A percentile compares a stretch with the other conserved stretches of the same genome.
phyloP scores from a whole-genome alignment of 371 early-diverging fungal genomes.

The Batrachochytrium dendrobatidis region DNA sequence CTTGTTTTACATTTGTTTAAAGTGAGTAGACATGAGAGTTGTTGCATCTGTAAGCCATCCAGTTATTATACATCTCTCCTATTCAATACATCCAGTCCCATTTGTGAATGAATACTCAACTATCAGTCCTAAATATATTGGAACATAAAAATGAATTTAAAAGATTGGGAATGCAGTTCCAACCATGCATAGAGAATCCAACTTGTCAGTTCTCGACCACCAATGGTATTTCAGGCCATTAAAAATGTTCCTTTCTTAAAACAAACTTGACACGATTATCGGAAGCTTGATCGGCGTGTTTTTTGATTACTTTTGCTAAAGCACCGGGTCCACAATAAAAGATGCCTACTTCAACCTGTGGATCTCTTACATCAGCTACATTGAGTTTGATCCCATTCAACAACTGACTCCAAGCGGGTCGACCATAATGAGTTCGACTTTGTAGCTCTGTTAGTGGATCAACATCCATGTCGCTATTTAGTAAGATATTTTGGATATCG shows the following conservation, averaged over 20 bases:
- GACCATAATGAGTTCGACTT: conserved; percentile 29
- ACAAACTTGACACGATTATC: conserved; percentile 36
- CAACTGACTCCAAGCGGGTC: conserved; percentile 34
- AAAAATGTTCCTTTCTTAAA: conserved; percentile 53
- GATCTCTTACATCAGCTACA: conserved; percentile 17
- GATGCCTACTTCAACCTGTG: conserved; percentile 43
- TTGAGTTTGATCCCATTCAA: conserved; percentile 30
- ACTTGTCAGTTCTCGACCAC: too few species aligned
- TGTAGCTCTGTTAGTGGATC: conserved; percentile 33
- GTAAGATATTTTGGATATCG: conserved; percentile 27
- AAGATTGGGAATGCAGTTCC: too few species aligned
- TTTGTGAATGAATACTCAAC: too few species aligned
- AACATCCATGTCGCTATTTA: conserved; percentile 14
- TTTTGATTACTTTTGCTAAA: conserved; percentile 34
- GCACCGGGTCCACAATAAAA: conserved; percentile 62
- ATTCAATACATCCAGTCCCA: too few species aligned
- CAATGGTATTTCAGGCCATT: too few species aligned
- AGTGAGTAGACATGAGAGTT: too few species aligned
- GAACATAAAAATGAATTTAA: too few species aligned
- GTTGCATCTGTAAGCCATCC: too few species aligned
- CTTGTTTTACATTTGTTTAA: conserved; percentile 53
- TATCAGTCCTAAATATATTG: too few species aligned
- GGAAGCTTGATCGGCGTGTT: conserved; percentile 26
- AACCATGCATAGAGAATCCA: too few species aligned
- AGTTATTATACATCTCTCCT: too few species aligned